Evolutionary conservation across 352 stramenopile genomes (phyloP).

Genomic region (Phytopythium kandeliae): DNA sequence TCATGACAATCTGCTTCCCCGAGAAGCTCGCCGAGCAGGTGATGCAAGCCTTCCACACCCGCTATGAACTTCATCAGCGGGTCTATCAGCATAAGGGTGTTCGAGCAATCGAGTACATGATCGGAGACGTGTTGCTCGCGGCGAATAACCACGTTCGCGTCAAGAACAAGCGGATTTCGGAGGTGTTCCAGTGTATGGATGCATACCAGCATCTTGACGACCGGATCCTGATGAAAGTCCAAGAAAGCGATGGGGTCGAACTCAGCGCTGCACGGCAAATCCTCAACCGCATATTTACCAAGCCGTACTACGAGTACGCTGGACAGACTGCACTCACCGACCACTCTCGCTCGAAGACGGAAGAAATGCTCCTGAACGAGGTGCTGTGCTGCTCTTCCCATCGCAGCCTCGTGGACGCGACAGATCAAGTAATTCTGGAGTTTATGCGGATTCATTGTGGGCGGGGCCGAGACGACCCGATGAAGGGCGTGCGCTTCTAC

Average conservation of each 20-base stretch:
- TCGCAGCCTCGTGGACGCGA: slow-evolving; percentile 26
- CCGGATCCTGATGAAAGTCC: slow-evolving; percentile 64
- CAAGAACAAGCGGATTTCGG: slow-evolving; percentile 57
- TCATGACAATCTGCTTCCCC: slow-evolving; percentile 76
- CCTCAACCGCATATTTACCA: slow-evolving; percentile 53
- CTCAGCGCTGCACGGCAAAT: slow-evolving; percentile 44
- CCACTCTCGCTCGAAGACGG: slow-evolving; percentile 34
- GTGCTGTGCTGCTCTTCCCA: slow-evolving; percentile 40
- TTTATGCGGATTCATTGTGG: slow-evolving; percentile 77
- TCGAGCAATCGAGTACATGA: slow-evolving; percentile 86
- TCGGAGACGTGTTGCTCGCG: slow-evolving; percentile 72
- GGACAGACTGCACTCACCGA: slow-evolving; percentile 54
- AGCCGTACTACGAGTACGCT: slow-evolving; percentile 75
- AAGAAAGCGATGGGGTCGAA: slow-evolving; percentile 54
- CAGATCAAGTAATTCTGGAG: slow-evolving; percentile 68
- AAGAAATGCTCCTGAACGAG: slow-evolving; percentile 52
- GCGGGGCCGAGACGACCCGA: slow-evolving; percentile 70
- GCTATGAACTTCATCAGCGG: slow-evolving; percentile 82
- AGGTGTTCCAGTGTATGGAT: slow-evolving; percentile 56
- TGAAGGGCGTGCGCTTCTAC: slow-evolving; percentile 77
- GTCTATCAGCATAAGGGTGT: slow-evolving; percentile 86
- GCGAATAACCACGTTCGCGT: slow-evolving; percentile 58
- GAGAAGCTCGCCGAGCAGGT: slow-evolving; percentile 83
- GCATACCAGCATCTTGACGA: slow-evolving; percentile 84
- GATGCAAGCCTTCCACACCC: slow-evolving; percentile 86